phyloP scores from a whole-genome alignment of 2,329 filamentous ascomycete species.

The Epichloe gansuensis region DNA sequence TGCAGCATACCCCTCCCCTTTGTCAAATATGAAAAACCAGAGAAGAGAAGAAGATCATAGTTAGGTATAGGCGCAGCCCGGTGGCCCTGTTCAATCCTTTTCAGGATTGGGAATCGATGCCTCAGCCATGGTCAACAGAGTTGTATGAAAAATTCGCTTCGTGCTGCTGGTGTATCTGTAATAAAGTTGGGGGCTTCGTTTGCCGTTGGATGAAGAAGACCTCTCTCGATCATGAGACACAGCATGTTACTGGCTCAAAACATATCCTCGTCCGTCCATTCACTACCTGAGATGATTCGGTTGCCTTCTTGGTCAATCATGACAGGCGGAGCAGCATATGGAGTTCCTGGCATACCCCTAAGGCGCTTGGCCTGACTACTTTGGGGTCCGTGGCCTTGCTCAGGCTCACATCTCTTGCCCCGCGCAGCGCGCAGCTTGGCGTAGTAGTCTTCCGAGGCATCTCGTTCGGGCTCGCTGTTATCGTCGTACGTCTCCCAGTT shows the following conservation, averaged over 20 bases:
- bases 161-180: neutral
- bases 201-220: neutral
- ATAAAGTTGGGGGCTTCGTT: too few relatives aligned
- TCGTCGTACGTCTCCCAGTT: constrained; percentile 98
- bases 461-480: constrained; percentile 61
- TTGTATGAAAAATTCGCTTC: neutral
- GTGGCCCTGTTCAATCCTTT: neutral
- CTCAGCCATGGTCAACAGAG: too few relatives aligned
- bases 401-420: constrained; percentile 49
- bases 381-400: constrained; percentile 29
- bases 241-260: constrained; percentile 23
- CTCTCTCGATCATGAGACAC: neutral
- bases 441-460: constrained; percentile 68
- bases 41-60: neutral
- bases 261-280: constrained; percentile 55
- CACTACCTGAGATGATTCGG: constrained; percentile 50
- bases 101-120: too few relatives aligned
- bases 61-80: neutral
- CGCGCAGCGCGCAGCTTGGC: constrained; percentile 61
- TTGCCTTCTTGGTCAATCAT: constrained; percentile 48
- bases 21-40: neutral
- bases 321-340: constrained; percentile 32
- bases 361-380: constrained; percentile 39
- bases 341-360: constrained; percentile 33
- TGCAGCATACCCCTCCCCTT: neutral